Percentiles rank a stretch among this genome's conserved stretches.
Evolutionary conservation across 352 stramenopile species (phyloP).

Genomic region (Phytophthora sojae): DNA sequence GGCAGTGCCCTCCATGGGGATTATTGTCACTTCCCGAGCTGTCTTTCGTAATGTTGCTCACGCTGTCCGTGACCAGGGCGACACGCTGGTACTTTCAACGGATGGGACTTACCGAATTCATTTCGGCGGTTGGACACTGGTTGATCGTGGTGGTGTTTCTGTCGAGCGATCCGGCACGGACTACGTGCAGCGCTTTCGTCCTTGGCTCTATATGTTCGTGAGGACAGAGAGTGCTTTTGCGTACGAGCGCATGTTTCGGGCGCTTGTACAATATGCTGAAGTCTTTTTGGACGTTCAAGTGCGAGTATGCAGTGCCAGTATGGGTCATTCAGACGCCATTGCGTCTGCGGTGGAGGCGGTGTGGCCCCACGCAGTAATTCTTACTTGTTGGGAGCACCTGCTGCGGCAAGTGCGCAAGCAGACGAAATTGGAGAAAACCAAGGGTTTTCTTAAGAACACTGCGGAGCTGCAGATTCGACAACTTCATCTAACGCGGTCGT

Average conservation of each 20-base stretch:
- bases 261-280: neutral
- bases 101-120: constrained; percentile 12
- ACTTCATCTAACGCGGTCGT: neutral
- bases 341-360: constrained; percentile 2
- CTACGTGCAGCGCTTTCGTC: constrained; percentile 14
- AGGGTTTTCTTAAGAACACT: constrained; percentile 5
- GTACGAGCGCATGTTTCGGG: constrained; percentile 2
- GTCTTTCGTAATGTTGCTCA: too few species aligned
- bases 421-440: neutral
- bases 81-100: constrained; percentile 1
- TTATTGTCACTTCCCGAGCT: constrained; percentile 7
- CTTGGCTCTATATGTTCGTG: constrained; percentile 23
- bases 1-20: neutral
- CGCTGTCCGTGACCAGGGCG: neutral
- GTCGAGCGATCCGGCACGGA: neutral
- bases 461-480: neutral
- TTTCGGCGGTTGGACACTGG: constrained; percentile 11
- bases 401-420: neutral
- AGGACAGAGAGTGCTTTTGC: constrained; percentile 1
- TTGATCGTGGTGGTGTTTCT: constrained; percentile 15
- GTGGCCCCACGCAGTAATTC: constrained; percentile 2
- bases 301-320: neutral
- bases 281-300: neutral
- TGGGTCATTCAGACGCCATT: constrained; percentile 2
- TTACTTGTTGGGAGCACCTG: constrained; percentile 13